A percentile compares a stretch with the other conserved stretches of the same genome.
Evolutionary conservation across 495 filamentous ascomycete genomes (phyloP).

Genomic region (Hamigera avellanea): DNA sequence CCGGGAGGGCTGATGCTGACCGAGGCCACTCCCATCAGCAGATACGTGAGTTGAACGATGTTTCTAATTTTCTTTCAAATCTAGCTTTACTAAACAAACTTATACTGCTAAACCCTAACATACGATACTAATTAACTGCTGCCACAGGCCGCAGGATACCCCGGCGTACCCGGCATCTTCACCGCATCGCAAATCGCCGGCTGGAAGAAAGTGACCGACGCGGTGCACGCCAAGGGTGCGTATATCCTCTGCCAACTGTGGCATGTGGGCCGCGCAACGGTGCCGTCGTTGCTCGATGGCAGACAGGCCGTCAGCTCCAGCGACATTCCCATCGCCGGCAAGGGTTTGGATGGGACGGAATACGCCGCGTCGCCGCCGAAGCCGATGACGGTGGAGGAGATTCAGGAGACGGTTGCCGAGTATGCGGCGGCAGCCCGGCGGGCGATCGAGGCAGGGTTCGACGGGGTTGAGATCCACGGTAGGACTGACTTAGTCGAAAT

Average conservation of each 20-base stretch:
- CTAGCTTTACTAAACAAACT: background rate
- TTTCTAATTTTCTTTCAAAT: background rate
- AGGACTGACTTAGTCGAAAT: too few species aligned
- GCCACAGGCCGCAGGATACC: slow-evolving; percentile 23
- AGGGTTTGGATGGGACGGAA: slow-evolving; percentile 15
- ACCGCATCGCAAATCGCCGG: slow-evolving; percentile 28
- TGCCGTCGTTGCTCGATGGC: slow-evolving; percentile 20
- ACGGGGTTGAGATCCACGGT: slow-evolving; percentile 45
- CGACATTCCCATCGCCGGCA: slow-evolving; percentile 15
- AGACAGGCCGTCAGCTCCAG: slow-evolving; percentile 9
- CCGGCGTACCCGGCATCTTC: slow-evolving; percentile 38
- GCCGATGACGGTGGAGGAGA: slow-evolving; percentile 31
- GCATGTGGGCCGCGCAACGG: slow-evolving; percentile 36
- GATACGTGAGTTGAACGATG: slow-evolving; percentile 8
- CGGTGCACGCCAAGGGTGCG: slow-evolving; percentile 38
- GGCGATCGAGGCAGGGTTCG: slow-evolving; percentile 51
- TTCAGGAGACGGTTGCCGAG: slow-evolving; percentile 25
- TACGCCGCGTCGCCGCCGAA: slow-evolving; percentile 24
- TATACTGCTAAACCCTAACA: background rate
- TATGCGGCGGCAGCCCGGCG: slow-evolving; percentile 48
- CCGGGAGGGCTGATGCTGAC: slow-evolving; percentile 36
- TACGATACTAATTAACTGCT: background rate
- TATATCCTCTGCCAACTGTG: slow-evolving; percentile 43
- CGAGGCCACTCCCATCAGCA: slow-evolving; percentile 31
- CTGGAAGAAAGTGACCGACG: slow-evolving; percentile 40